Evolutionary conservation across 176 grass and related monocot genomes (phyloP), one percentile per base, ranked within the genome.

Genomic region (Musa beccarii): DNA sequence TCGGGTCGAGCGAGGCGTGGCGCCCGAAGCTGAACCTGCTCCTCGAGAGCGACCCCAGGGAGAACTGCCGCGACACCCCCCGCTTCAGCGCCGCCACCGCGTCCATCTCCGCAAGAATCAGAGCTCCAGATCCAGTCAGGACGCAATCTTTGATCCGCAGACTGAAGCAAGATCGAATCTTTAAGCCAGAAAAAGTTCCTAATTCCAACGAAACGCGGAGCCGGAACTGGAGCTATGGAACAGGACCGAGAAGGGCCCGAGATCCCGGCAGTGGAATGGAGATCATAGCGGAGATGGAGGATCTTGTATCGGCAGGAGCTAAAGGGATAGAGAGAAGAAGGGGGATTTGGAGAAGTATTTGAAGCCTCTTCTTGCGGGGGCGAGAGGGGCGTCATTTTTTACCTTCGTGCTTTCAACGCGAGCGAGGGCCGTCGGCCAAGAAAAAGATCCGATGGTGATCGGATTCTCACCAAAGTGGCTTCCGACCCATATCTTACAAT

Each of bases 31-130:
- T 83, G 85, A 76, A 77, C 84, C 72, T 71, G 75, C 81, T 88
- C 79, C 23, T 79, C 84, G 74, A 55, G 78, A 61, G 54, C 81
- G 94, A 84, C n/a, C 86, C 84, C 26, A 79, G 72, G 7, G 90
- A 97, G 9, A 97, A 76, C 86, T 97, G 88, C 74, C 90, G 84
- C 74, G 90, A 97, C 76, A 93, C 81, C 78, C 53, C 87, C 59
- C 86, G 88, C 83, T 73, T 89, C 54, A 97, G 79, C 81, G 83
- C 93, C 80, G 81, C 80, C 74, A 83, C 84, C 74, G 63, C 72
- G 53, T 92, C 90, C 93, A 97, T 97, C 71, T 79, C 56, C 71
- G 2, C 53, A 51, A 76, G 52, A 72, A 34, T 55, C 54, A 54
- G 17, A n/a, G 19, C 16, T 68, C 57, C 7, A 19, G 4, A 61